Evolutionary conservation across 768 basidiomycete genomes (phyloP).

Genomic region (Auriscalpium microsporum): DNA sequence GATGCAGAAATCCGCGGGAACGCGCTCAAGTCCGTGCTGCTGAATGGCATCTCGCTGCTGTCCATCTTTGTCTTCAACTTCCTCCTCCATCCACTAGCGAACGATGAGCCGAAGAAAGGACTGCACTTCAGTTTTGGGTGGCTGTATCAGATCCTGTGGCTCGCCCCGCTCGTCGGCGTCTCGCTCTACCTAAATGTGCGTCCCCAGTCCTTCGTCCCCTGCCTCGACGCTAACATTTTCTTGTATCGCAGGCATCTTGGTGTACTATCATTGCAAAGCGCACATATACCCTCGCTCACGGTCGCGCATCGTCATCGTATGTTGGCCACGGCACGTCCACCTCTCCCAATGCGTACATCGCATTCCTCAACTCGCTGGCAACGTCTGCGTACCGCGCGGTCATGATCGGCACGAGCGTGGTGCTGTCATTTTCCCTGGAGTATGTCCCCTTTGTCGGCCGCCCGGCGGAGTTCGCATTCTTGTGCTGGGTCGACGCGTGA

Average conservation of each 20-base stretch:
- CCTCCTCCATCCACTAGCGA: constrained; percentile 59
- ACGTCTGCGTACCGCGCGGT: constrained; percentile 75
- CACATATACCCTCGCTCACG: constrained; percentile 63
- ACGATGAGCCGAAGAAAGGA: constrained; percentile 53
- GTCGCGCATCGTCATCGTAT: constrained; percentile 21
- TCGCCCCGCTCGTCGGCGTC: constrained; percentile 63
- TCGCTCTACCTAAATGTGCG: constrained; percentile 81
- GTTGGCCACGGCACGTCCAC: constrained; percentile 39
- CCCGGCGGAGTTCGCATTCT: constrained; percentile 53
- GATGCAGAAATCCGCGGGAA: constrained; percentile 71
- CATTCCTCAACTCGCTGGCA: constrained; percentile 65
- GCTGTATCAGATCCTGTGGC: constrained; percentile 73
- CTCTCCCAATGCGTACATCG: constrained; percentile 53
- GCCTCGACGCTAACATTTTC: constrained; percentile 1
- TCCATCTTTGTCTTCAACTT: constrained; percentile 75
- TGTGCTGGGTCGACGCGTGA: constrained; percentile 85
- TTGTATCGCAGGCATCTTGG: constrained; percentile 55
- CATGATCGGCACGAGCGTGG: constrained; percentile 72
- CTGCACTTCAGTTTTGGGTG: constrained; percentile 64
- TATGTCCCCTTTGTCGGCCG: constrained; percentile 61
- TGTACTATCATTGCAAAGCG: constrained; percentile 69
- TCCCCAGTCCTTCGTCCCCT: constrained; percentile 2
- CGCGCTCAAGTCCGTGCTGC: constrained; percentile 63
- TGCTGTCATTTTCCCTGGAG: constrained; percentile 55
- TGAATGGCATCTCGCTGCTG: constrained; percentile 62